Evolutionary conservation across 78 protist species (phyloP).

Genomic region (Dictyostelium brefeldianum): DNA sequence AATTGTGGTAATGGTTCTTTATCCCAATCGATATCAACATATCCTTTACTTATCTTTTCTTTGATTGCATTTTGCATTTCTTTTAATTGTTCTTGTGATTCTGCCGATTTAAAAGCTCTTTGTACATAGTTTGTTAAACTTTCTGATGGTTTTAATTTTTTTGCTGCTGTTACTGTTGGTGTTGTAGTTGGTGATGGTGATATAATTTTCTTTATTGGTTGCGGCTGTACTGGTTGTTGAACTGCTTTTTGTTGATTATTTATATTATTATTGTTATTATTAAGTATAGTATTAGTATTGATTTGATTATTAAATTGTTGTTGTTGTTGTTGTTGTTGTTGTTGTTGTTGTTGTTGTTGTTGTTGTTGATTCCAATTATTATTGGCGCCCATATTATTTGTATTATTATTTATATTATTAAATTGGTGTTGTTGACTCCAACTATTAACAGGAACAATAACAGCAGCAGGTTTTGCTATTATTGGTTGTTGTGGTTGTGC

Average conservation of each 20-base stretch:
- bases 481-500: conserved; percentile 23
- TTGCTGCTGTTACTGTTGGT: background rate
- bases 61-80: conserved; percentile 44
- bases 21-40: conserved; percentile 54
- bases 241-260: background rate
- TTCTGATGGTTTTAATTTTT: conserved; percentile 3
- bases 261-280: background rate
- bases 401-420: background rate
- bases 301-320: background rate
- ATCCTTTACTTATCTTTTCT: conserved; percentile 6
- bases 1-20: conserved; percentile 33
- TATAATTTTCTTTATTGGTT: conserved; percentile 22
- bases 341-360: conserved; percentile 13
- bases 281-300: background rate
- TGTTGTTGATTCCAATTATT: conserved; percentile 9
- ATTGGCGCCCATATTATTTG: background rate
- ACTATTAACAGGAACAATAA: too few relatives aligned
- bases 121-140: conserved; percentile 30
- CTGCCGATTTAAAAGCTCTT: conserved; percentile 30
- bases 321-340: conserved; percentile 10
- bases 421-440: background rate
- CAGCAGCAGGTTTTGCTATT: background rate
- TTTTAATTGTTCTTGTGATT: conserved; percentile 30
- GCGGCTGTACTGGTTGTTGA: background rate
- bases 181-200: background rate